A percentile compares a stretch with the other conserved stretches of the same genome.
phyloP scores from a whole-genome alignment of 1,139 yeast species.

The Blastobotrys elegans region DNA sequence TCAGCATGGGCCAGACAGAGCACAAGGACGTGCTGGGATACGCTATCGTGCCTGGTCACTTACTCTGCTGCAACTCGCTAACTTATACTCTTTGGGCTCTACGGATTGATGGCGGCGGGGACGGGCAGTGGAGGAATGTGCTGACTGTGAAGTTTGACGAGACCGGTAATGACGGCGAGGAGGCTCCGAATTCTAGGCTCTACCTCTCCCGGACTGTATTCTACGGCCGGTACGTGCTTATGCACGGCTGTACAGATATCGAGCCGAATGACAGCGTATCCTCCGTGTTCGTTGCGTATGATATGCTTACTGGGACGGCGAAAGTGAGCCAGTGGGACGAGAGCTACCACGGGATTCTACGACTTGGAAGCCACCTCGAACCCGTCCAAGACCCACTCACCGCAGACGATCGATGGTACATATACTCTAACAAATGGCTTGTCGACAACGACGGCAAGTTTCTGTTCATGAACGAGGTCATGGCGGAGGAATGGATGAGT shows the following conservation, averaged over 20 bases:
- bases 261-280: background rate
- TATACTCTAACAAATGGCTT: slow-evolving; percentile 1
- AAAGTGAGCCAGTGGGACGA: background rate
- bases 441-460: background rate
- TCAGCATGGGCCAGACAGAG: background rate
- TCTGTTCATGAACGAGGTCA: background rate
- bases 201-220: background rate
- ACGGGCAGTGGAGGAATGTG: background rate
- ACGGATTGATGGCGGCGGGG: background rate
- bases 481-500: slow-evolving; percentile 2
- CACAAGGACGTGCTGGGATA: background rate
- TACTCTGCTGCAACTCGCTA: background rate
- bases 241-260: background rate
- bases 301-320: background rate
- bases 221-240: background rate
- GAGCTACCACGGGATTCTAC: background rate
- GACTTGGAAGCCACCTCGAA: background rate
- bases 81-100: background rate
- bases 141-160: background rate
- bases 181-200: background rate
- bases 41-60: background rate
- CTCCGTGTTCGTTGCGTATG: background rate
- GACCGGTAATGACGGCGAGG: too few species aligned
- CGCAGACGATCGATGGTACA: background rate
- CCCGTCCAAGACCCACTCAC: background rate